Conservation (phyloP, 495 filamentous ascomycete genomes). For the Penicillium silybi region DNA sequence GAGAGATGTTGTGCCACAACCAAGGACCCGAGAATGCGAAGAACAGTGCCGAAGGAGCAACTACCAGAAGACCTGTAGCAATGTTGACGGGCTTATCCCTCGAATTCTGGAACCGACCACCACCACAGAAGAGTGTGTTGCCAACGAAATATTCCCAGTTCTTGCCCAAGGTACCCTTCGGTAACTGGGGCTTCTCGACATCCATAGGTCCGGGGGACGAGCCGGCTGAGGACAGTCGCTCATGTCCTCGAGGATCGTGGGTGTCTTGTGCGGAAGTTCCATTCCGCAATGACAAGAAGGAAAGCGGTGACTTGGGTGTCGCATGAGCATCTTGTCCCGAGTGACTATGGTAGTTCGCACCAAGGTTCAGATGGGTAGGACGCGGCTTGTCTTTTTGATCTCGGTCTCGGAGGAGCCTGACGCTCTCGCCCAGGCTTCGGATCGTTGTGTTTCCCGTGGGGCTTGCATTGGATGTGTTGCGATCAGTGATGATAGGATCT, state of each 20-base stretch:
- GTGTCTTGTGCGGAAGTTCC: constrained; percentile 40
- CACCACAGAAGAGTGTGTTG: constrained; percentile 83
- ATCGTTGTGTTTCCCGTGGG: constrained; percentile 63
- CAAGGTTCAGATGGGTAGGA: constrained; percentile 55
- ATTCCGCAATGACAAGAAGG: constrained; percentile 60
- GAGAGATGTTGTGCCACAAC: constrained; percentile 86
- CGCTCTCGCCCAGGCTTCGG: constrained; percentile 68
- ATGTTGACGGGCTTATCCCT: constrained; percentile 88
- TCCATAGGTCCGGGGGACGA: constrained; percentile 61
- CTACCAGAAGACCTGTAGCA: constrained; percentile 71
- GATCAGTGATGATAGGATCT: constrained; percentile 57
- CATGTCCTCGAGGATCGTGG: constrained; percentile 58
- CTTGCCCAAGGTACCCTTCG: constrained; percentile 50
- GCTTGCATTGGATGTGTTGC: constrained; percentile 69
- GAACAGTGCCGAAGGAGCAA: constrained; percentile 76
- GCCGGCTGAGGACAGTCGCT: constrained; percentile 70
- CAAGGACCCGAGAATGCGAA: constrained; percentile 86
- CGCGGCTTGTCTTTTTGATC: constrained; percentile 45
- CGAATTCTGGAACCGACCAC: constrained; percentile 84
- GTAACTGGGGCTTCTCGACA: constrained; percentile 23
- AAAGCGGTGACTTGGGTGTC: constrained; percentile 64
- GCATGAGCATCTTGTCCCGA: constrained; percentile 39
- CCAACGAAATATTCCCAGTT: constrained; percentile 92
- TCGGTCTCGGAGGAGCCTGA: constrained; percentile 62
- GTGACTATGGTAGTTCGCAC: constrained; percentile 46